Base-by-base conservation (phyloP, 495 filamentous ascomycete genomes). In the Penicillium maclennaniae region DNA sequence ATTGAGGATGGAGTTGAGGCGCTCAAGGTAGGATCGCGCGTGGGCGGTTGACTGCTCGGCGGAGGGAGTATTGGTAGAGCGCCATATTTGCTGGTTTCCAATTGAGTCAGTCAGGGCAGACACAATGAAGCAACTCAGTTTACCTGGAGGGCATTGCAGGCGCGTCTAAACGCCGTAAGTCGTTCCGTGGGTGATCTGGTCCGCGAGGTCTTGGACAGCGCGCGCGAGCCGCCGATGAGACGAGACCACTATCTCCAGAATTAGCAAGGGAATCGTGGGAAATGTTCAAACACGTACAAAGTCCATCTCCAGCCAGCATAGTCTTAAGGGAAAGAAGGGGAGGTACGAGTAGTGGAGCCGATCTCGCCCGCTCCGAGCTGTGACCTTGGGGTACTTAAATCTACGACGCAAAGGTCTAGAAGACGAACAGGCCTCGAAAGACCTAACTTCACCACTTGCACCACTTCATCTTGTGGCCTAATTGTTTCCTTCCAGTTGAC, bases 91-190 rank as follows among this genome's bases (percentile, higher is more conserved):
- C 87, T 92, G 69, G 31, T 19, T 15, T 12, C n/a, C 10, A 20
- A 15, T 41, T 15, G 8, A 10, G 52, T 59, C 44, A 59, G 57
- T 63, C 40, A 60, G 52, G 10, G 43, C 17, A 6, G 16, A 0
- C 4, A 26, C 39, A 3, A 37, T 10, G 38, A 41, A 20, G 55
- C 49, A 20, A 42, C 47, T 16, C 42, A 27, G 47, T 73, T 61
- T 73, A 95, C 91, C 76, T 95, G 78, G 19, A 96, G 78, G 65
- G 90, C 83, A 64, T 87, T 84, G 72, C 92, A 95, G 59, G 87
- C 82, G 64, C 88, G 85, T 74, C 92, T 93, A 74, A 97, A 98
- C 51, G 87, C 86, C 59, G 86, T 84, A 65, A 95, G 83, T 59
- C 95, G 88, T 67, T 92, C 84, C 53, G 89, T 85, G 34, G 92